A percentile compares a stretch with the other conserved stretches of the same genome.
Conservation (phyloP, 768 basidiomycete genomes). For the Piloderma croceum region DNA sequence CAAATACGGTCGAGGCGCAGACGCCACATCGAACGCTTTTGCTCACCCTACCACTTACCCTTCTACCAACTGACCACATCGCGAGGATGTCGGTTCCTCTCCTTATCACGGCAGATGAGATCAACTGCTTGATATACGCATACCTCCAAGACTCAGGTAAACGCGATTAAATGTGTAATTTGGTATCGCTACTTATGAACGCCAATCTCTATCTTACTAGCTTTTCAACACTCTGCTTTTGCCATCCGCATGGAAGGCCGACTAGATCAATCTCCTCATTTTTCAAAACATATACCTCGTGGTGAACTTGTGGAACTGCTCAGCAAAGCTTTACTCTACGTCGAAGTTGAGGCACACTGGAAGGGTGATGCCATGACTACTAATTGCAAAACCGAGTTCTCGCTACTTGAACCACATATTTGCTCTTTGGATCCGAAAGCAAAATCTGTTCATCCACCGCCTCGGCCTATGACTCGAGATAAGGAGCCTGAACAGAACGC, state of each 20-base stretch:
- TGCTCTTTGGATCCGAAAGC: constrained; percentile 51
- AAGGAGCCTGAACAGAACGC: background rate
- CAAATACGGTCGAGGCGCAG: background rate
- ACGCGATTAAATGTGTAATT: constrained; percentile 2
- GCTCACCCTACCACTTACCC: background rate
- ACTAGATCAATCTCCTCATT: constrained; percentile 62
- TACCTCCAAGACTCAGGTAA: constrained; percentile 81
- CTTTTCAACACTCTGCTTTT: constrained; percentile 79
- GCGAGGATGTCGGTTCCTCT: constrained; percentile 37
- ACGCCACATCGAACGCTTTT: background rate
- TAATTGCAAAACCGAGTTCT: constrained; percentile 67
- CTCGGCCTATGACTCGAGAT: constrained; percentile 5
- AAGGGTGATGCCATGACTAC: constrained; percentile 52
- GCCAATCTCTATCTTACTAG: constrained; percentile 30
- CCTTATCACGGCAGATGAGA: constrained; percentile 71
- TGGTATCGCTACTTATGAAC: constrained; percentile 7
- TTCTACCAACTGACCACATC: background rate
- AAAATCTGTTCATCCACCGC: constrained; percentile 15
- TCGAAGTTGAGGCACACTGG: constrained; percentile 83
- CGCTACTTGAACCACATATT: constrained; percentile 67
- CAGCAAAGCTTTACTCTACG: constrained; percentile 72
- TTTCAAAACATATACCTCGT: constrained; percentile 69
- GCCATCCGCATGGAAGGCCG: constrained; percentile 70
- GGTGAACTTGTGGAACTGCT: constrained; percentile 80
- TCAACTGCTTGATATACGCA: constrained; percentile 81